These are phyloP conservation scores for Omphalotus guepiniiformis DNA, from an alignment of 768 basidiomycete genomes.

Conservation along the genomic window DNA sequence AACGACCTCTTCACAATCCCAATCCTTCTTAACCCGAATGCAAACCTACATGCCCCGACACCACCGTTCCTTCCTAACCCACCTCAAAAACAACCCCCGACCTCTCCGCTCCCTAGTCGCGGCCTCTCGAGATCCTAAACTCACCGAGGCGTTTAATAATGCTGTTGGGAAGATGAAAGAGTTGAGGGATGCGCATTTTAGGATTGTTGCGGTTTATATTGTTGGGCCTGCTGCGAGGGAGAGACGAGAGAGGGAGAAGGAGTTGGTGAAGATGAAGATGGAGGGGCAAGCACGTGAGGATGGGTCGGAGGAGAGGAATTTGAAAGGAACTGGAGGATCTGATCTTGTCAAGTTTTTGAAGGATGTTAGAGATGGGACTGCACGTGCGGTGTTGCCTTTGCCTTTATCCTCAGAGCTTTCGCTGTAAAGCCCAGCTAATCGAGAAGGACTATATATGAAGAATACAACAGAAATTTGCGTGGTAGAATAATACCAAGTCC, in stretches of 20 bases:
- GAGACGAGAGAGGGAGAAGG: constrained; percentile 24
- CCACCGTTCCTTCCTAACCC: constrained; percentile 73
- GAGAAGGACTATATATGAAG: too few species aligned
- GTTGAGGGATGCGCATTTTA: constrained; percentile 75
- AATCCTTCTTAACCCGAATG: constrained; percentile 64
- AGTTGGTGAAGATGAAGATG: constrained; percentile 19
- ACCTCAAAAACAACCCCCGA: constrained; percentile 56
- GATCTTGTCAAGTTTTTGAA: constrained; percentile 74
- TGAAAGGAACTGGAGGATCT: constrained; percentile 81
- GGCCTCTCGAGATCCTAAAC: constrained; percentile 12
- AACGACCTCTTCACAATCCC: not conserved
- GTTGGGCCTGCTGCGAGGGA: constrained; percentile 77
- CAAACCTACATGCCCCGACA: constrained; percentile 79
- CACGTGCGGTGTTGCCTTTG: constrained; percentile 31
- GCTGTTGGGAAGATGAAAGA: constrained; percentile 63
- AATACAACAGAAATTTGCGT: too few species aligned
- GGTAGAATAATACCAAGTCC: too few species aligned
- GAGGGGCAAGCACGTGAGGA: constrained; percentile 10
- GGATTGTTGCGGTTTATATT: constrained; percentile 72
- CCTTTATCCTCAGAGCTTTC: too few species aligned
- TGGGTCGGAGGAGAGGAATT: constrained; percentile 17
- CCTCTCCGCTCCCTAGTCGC: constrained; percentile 56
- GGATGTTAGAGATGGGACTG: constrained; percentile 64
- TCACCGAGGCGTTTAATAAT: constrained; percentile 56
- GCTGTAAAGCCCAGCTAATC: too few species aligned